Evolutionary conservation across 1,284 basidiomycete species (phyloP).

Genomic region (Ceraceosorus bombacis): DNA sequence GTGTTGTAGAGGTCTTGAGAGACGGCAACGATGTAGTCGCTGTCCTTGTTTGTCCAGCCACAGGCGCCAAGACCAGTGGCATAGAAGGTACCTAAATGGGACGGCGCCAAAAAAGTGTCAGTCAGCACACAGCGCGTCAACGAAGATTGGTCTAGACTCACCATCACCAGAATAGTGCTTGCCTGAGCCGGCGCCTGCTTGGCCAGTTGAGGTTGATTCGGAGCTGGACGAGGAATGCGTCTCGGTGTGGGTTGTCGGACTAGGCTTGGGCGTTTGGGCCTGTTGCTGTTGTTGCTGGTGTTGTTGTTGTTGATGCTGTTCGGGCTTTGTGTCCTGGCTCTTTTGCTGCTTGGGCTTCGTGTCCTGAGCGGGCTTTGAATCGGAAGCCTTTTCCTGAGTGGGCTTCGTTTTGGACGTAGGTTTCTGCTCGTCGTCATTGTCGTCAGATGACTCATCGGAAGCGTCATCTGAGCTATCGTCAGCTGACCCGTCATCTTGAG

Average conservation of each 20-base stretch:
- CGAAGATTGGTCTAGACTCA: background rate
- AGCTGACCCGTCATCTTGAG: slow-evolving; percentile 13
- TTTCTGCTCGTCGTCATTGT: slow-evolving; percentile 2
- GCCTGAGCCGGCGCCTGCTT: background rate
- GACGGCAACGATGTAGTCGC: slow-evolving; percentile 42
- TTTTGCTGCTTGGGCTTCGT: slow-evolving; percentile 7
- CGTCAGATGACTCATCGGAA: background rate
- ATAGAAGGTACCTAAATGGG: slow-evolving; percentile 26
- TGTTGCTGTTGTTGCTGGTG: background rate
- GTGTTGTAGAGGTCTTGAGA: slow-evolving; percentile 30
- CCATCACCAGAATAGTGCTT: background rate
- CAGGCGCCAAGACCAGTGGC: slow-evolving; percentile 40
- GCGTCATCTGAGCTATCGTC: background rate
- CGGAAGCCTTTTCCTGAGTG: slow-evolving; percentile 11
- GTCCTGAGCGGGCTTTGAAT: slow-evolving; percentile 19
- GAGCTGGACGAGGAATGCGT: no score
- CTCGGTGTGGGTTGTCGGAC: no score
- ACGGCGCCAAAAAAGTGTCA: no score
- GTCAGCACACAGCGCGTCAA: background rate
- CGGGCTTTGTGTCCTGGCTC: background rate
- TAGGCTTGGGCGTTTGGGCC: background rate
- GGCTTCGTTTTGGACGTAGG: slow-evolving; percentile 4
- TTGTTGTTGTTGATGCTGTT: background rate
- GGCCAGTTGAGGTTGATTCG: no score
- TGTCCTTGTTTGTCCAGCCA: slow-evolving; percentile 25